Evolutionary conservation across 805 yeast species (phyloP), one percentile per base, ranked within the genome.

Genomic region (Lachancea lanzarotensis): DNA sequence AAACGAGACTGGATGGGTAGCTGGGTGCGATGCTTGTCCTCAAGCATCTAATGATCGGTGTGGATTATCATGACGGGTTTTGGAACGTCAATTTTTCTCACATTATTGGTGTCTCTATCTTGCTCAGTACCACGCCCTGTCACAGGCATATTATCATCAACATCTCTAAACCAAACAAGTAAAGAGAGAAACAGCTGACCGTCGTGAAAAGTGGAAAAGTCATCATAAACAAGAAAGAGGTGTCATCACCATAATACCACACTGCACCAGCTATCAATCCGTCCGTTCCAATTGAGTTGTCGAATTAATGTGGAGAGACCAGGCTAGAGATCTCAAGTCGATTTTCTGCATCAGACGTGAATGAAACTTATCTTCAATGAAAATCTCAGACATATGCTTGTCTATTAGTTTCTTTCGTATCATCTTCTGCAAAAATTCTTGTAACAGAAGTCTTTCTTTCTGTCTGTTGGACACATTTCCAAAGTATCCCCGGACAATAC

Each of bases 331-430:
- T 18, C 19, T 32, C 26, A n/a, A 7, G 9, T 7, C 25, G 12
- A 18, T 20, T 32, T 15, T 26, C 34, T 10, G 42, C 42, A 43
- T 78, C 84, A 78, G 83, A 77, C 81, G 59, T 40, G 25, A 22
- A 63, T 71, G 76, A 78, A 74, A 67, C 65, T 69, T 78, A 65
- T 78, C 89, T 71, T 78, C 88, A 70, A 63, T 47, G 55, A 65
- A 33, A 66, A 69, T n/a, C 67, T 89, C 95, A 82, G 97, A 89
- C 95, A 90, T 90, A 90, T 90, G 97, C 97, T 90, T 90, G 97
- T 90, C 96, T 67, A 70, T 35, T 35, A 72, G 68, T 41, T 50
- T 73, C 60, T 22, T 26, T 33, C 34, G 56, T 60, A 72, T 77
- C 76, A 74, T 85, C 93, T 80, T 82, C 66, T 81, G 77, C 61